Percentiles rank a stretch among this genome's conserved stretches.
Evolutionary conservation across 148 eudicot genomes (phyloP).

Genomic region (Rhododendron ferrugineum): DNA sequence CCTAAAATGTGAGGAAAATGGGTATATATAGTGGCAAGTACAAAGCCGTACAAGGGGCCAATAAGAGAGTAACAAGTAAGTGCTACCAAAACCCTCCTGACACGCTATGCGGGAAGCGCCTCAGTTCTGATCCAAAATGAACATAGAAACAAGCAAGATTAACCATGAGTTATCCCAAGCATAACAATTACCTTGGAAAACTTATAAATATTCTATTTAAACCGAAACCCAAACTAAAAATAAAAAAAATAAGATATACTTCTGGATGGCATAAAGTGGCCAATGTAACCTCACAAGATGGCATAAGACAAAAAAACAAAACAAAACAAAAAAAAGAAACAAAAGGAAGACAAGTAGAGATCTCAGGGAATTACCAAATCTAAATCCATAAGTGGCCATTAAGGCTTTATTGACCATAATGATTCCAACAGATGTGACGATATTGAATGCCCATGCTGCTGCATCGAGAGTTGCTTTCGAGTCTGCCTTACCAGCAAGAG

Average conservation of each 20-base stretch:
- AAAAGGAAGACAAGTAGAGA: neutral
- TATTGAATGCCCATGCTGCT: constrained; percentile 85
- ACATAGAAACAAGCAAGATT: neutral
- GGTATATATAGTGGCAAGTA: too few species aligned
- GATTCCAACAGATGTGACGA: constrained; percentile 83
- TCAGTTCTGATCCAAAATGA: neutral
- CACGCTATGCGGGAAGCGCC: too few species aligned
- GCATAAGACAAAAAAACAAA: neutral
- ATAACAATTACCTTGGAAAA: neutral
- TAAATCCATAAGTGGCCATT: constrained; percentile 77
- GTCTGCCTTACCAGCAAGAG: constrained; percentile 61
- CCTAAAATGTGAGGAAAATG: too few species aligned
- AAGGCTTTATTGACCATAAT: constrained; percentile 78
- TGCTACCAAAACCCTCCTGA: too few species aligned
- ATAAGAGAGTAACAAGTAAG: too few species aligned
- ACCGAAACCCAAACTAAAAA: neutral
- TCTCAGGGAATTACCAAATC: constrained; percentile 47
- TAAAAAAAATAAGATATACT: neutral
- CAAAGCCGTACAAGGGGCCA: too few species aligned
- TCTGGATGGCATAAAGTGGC: neutral
- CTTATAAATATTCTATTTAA: neutral
- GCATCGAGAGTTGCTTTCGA: constrained; percentile 66
- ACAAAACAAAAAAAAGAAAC: too few species aligned
- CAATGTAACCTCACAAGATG: neutral
- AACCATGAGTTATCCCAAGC: neutral